A percentile compares a stretch with the other conserved stretches of the same genome.
phyloP scores from a whole-genome alignment of 2,329 filamentous ascomycete genomes.

The Catunica adiposa region DNA sequence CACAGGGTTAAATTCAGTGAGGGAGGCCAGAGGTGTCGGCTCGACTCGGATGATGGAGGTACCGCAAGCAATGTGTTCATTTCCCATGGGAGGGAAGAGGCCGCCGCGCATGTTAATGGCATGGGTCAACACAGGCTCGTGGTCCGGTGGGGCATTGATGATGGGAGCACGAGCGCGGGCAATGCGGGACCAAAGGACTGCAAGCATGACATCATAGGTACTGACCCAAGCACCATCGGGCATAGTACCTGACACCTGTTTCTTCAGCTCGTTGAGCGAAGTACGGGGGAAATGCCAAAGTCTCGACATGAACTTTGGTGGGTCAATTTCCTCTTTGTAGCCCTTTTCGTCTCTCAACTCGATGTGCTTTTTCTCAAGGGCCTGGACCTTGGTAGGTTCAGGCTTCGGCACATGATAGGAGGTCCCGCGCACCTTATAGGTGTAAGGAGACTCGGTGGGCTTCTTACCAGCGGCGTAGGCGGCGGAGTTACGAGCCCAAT shows the following conservation, averaged over 20 bases:
- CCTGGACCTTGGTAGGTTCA: background rate
- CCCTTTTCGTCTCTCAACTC: background rate
- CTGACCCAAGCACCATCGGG: slow-evolving; percentile 4
- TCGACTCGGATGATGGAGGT: slow-evolving; percentile 6
- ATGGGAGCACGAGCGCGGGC: slow-evolving; percentile 1
- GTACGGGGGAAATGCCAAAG: slow-evolving; percentile 6
- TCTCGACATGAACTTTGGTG: slow-evolving; percentile 6
- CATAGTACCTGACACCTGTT: background rate
- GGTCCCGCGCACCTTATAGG: slow-evolving; percentile 4
- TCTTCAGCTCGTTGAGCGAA: slow-evolving; percentile 3
- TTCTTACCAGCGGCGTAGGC: background rate
- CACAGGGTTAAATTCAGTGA: slow-evolving; percentile 2
- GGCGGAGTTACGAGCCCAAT: slow-evolving; percentile 3
- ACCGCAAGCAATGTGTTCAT: slow-evolving; percentile 7
- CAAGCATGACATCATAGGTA: slow-evolving; percentile 6
- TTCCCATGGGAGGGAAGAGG: slow-evolving; percentile 4
- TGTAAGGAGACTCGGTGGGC: background rate
- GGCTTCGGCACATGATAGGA: slow-evolving; percentile 8
- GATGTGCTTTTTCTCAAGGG: background rate
- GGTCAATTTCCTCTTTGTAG: background rate
- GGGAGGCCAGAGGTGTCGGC: background rate
- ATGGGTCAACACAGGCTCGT: background rate
- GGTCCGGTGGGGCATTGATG: background rate
- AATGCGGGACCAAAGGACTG: slow-evolving; percentile 1
- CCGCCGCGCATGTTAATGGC: slow-evolving; percentile 6